These are phyloP conservation scores for Phytopythium kandeliae DNA, from an alignment of 352 stramenopile species.

Conservation along the genomic window DNA sequence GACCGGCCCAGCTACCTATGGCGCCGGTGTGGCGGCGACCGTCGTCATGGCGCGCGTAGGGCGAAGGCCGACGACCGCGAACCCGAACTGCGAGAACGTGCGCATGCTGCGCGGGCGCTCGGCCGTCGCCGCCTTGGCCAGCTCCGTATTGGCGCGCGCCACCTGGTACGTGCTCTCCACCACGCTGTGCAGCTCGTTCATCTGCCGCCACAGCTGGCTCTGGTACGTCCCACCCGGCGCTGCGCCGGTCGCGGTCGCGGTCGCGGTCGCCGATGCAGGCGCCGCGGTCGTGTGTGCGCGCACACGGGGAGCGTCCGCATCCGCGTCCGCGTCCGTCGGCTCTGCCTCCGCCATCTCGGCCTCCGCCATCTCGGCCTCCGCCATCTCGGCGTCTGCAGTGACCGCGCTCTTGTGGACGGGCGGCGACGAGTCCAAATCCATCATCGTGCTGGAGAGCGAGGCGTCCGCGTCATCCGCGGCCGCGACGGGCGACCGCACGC, in stretches of 20 bases:
- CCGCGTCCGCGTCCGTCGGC: background rate
- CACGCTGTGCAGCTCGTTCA: conserved; percentile 60
- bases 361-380: too few species aligned
- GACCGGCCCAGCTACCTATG: background rate
- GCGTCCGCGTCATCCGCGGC: conserved; percentile 16
- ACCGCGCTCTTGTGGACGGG: background rate
- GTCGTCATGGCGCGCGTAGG: conserved; percentile 30
- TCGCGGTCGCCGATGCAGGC: conserved; percentile 1
- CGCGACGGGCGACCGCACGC: conserved; percentile 19
- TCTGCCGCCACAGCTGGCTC: conserved; percentile 65
- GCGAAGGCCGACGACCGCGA: conserved; percentile 34
- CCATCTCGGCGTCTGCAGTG: conserved; percentile 2
- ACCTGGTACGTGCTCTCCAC: conserved; percentile 67
- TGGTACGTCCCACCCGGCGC: conserved; percentile 28
- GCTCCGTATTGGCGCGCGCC: conserved; percentile 44
- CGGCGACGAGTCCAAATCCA: background rate
- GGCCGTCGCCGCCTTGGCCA: conserved; percentile 14
- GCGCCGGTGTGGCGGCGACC: background rate
- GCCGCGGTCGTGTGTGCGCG: conserved; percentile 25
- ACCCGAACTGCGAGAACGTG: conserved; percentile 35
- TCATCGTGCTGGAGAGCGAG: conserved; percentile 5
- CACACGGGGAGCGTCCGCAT: conserved; percentile 2
- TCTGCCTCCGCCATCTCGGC: conserved; percentile 3
- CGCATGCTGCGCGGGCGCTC: conserved; percentile 16
- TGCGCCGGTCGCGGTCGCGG: too few species aligned